phyloP scores from a whole-genome alignment of 2,329 filamentous ascomycete species.

The Pyricularia pennisetigena region DNA sequence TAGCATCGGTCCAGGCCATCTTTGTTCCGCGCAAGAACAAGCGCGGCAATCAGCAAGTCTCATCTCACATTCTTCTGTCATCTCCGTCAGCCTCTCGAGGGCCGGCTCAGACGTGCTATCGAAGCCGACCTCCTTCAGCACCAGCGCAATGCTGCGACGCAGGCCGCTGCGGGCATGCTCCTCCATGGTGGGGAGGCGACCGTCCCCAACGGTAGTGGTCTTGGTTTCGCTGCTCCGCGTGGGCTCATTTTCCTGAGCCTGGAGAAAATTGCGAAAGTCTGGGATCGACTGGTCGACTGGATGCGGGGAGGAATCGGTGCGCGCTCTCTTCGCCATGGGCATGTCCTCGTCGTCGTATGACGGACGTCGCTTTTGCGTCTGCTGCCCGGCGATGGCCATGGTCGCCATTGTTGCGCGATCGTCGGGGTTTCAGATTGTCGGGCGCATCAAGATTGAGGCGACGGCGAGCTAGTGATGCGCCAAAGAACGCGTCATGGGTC shows the following conservation, averaged over 20 bases:
- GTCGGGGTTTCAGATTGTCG: not conserved
- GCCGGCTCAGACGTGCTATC: conserved; percentile 42
- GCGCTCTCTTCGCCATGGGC: conserved; percentile 20
- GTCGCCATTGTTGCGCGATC: conserved; percentile 9
- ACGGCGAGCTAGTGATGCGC: not conserved
- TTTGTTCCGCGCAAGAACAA: not conserved
- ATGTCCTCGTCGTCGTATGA: conserved; percentile 18
- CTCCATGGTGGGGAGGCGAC: conserved; percentile 11
- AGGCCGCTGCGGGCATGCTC: conserved; percentile 31
- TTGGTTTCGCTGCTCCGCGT: conserved; percentile 10
- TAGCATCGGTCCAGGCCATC: not conserved
- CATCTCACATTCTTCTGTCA: conserved; percentile 46
- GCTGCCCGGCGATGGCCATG: conserved; percentile 10
- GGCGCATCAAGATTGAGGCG: not conserved
- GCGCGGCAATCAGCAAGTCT: not conserved
- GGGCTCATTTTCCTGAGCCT: conserved; percentile 3
- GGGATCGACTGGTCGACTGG: conserved; percentile 1
- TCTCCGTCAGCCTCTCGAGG: conserved; percentile 50
- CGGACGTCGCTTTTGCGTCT: conserved; percentile 23
- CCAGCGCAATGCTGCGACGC: conserved; percentile 44
- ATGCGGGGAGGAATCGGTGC: conserved; percentile 10
- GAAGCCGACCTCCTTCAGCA: conserved; percentile 49
- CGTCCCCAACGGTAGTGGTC: not conserved
- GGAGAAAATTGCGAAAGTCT: not conserved
- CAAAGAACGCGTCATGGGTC: not conserved